phyloP scores from a whole-genome alignment of 108 stramenopile species.

The Skeletonema grethae region DNA sequence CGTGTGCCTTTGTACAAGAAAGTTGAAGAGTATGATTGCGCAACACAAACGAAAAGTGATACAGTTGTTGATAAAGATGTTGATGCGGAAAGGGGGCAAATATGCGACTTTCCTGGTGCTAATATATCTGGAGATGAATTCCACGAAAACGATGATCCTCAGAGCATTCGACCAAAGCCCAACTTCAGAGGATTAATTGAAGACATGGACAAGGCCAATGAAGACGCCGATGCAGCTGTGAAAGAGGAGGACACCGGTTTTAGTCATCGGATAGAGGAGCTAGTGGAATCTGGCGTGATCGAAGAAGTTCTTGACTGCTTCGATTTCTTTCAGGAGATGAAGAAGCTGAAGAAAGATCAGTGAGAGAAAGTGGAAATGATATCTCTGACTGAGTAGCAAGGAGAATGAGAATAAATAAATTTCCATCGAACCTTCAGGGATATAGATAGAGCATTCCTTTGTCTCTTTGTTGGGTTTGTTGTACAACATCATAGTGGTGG shows the following conservation, averaged over 20 bases:
- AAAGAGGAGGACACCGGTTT: not conserved
- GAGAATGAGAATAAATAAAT: too few species aligned
- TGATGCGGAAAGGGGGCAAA: not conserved
- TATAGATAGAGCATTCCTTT: too few species aligned
- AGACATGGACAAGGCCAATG: not conserved
- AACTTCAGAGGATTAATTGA: not conserved
- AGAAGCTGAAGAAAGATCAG: not conserved
- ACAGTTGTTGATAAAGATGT: too few species aligned
- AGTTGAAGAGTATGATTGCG: too few species aligned
- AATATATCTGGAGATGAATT: not conserved
- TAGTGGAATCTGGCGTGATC: conserved; percentile 2
- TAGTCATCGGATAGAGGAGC: not conserved
- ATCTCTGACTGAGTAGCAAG: too few species aligned
- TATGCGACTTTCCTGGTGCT: not conserved
- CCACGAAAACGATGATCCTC: not conserved
- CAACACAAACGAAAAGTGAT: too few species aligned
- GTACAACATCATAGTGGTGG: too few species aligned
- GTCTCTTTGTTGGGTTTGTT: too few species aligned
- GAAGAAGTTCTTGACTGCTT: conserved; percentile 6
- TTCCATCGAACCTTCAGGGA: too few species aligned
- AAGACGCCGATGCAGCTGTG: too few species aligned
- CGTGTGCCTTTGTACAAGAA: too few species aligned
- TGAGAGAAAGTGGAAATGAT: not conserved
- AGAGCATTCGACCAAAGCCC: too few species aligned
- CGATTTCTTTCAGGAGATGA: conserved; percentile 8